These are phyloP conservation scores for Fusarium heterosporum DNA, from an alignment of 2,329 filamentous ascomycete genomes.

Conservation along the genomic window DNA sequence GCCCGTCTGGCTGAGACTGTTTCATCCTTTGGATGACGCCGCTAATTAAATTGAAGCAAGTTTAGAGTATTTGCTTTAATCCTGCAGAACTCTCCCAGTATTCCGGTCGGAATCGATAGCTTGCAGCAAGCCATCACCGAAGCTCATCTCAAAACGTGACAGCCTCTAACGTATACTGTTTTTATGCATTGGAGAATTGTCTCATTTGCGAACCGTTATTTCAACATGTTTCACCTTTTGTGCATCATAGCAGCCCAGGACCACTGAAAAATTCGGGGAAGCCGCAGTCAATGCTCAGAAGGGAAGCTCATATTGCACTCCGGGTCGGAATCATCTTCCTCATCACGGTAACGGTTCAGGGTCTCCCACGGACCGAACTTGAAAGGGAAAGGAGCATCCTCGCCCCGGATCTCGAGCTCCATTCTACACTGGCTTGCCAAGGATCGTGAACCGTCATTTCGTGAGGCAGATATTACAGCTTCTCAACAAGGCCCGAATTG, in stretches of 20 bases:
- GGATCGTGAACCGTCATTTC: constrained; percentile 34
- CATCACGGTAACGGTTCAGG: constrained; percentile 5
- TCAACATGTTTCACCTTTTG: constrained; percentile 44
- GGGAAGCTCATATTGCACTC: constrained; percentile 2
- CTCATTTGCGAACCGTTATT: constrained; percentile 38
- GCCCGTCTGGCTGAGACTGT: constrained; percentile 40
- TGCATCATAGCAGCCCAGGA: constrained; percentile 22
- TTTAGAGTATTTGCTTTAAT: not conserved
- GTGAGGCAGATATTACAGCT: constrained; percentile 28
- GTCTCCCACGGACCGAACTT: constrained; percentile 8
- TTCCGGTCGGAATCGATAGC: constrained; percentile 19
- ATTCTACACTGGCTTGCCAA: constrained; percentile 35
- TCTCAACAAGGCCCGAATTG: constrained; percentile 43
- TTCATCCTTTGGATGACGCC: constrained; percentile 39
- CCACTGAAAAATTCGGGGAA: constrained; percentile 27
- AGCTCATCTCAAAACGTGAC: constrained; percentile 39
- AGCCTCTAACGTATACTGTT: constrained; percentile 27
- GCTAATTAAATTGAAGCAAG: constrained; percentile 15
- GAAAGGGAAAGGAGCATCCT: constrained; percentile 29
- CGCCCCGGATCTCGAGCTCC: constrained; percentile 30
- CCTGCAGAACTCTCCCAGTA: constrained; percentile 9
- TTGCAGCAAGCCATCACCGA: constrained; percentile 31
- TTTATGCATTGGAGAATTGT: constrained; percentile 38
- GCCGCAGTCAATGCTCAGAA: constrained; percentile 37
- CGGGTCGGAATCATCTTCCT: constrained; percentile 1